These are phyloP conservation scores for Nothopassalora personata DNA, from an alignment of 2,329 filamentous ascomycete genomes.

Conservation along the genomic window DNA sequence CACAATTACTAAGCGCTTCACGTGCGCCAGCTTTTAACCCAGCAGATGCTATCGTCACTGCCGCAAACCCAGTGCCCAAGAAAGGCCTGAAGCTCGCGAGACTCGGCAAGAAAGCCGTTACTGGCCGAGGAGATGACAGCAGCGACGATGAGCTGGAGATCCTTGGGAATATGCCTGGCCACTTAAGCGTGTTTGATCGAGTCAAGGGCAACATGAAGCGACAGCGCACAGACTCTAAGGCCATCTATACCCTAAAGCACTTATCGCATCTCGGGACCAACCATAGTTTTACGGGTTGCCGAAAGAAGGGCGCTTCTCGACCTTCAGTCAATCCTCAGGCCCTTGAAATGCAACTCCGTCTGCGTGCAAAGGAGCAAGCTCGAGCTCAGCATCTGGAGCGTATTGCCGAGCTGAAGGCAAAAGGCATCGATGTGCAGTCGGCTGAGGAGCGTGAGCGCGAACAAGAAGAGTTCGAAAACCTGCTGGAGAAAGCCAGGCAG, in stretches of 20 bases:
- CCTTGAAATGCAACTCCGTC: constrained; percentile 62
- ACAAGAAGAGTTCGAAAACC: constrained; percentile 76
- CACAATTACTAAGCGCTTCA: constrained; percentile 27
- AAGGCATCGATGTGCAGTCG: constrained; percentile 76
- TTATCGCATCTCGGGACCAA: constrained; percentile 33
- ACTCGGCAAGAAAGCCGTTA: constrained; percentile 32
- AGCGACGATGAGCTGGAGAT: constrained; percentile 62
- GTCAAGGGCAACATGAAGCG: constrained; percentile 28
- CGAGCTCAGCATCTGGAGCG: constrained; percentile 69
- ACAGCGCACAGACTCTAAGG: constrained; percentile 25
- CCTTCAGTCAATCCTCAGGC: constrained; percentile 62
- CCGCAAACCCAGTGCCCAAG: constrained; percentile 2
- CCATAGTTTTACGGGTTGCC: constrained; percentile 43
- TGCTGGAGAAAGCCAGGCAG: constrained; percentile 75
- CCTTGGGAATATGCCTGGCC: constrained; percentile 34
- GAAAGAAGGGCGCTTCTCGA: constrained; percentile 55
- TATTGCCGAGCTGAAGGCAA: constrained; percentile 69
- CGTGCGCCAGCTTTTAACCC: constrained; percentile 9
- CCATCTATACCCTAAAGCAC: constrained; percentile 32
- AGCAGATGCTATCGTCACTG: not conserved
- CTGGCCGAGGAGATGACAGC: constrained; percentile 13
- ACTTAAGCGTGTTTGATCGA: constrained; percentile 34
- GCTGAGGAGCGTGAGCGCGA: constrained; percentile 80
- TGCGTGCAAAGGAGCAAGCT: constrained; percentile 74
- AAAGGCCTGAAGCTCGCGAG: constrained; percentile 26